These are phyloP conservation scores for Hyphopichia homilentoma DNA, from an alignment of 805 yeast species.

Conservation along the genomic window DNA sequence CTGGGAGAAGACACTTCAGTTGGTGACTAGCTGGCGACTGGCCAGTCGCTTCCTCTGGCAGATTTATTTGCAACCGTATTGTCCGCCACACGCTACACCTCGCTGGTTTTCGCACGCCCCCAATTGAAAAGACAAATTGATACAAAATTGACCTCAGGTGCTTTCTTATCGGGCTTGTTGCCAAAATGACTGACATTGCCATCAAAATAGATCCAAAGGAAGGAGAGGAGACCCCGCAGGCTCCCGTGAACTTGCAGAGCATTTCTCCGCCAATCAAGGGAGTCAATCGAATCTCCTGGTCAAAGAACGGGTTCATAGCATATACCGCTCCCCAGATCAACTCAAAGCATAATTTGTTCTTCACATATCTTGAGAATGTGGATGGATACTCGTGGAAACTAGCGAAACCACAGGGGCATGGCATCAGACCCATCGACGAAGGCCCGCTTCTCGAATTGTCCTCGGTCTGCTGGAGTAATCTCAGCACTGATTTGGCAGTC, in stretches of 20 bases:
- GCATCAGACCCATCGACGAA: conserved; percentile 20
- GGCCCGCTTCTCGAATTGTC: conserved; percentile 30
- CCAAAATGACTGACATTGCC: too few relatives aligned
- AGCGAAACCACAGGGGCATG: conserved; percentile 48
- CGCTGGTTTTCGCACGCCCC: too few relatives aligned
- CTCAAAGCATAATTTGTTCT: conserved; percentile 38
- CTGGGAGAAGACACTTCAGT: too few relatives aligned
- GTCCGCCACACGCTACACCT: too few relatives aligned
- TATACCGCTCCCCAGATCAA: conserved; percentile 45
- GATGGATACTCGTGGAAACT: conserved; percentile 81
- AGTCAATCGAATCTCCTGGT: conserved; percentile 57
- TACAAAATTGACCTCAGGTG: too few relatives aligned
- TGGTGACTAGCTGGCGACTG: too few relatives aligned
- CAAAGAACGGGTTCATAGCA: conserved; percentile 80
- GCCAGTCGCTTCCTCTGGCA: too few relatives aligned
- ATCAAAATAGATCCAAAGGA: background rate
- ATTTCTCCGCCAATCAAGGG: background rate
- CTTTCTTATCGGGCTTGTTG: too few relatives aligned
- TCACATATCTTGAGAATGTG: conserved; percentile 68
- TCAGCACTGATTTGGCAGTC: conserved; percentile 79
- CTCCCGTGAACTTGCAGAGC: too few relatives aligned
- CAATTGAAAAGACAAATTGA: too few relatives aligned
- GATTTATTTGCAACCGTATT: too few relatives aligned
- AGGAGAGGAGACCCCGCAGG: background rate
- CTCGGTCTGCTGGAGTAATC: conserved; percentile 67